Percentiles rank a stretch among this genome's conserved stretches.
Evolutionary conservation across 2,329 filamentous ascomycete species (phyloP).

Genomic region (Monosporascus sp.): DNA sequence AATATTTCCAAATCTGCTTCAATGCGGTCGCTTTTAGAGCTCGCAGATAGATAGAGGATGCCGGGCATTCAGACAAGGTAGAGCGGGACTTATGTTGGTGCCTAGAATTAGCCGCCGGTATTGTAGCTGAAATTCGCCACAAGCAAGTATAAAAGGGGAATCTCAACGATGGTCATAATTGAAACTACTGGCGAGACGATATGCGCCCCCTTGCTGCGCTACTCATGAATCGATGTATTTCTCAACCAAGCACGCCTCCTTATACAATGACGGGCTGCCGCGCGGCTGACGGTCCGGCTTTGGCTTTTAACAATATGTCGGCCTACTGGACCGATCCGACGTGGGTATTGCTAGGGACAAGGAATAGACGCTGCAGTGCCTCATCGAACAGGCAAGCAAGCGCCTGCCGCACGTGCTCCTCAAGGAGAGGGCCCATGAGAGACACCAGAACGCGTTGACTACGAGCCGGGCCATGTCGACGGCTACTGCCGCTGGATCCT

Average conservation of each 20-base stretch:
- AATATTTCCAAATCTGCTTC: no score
- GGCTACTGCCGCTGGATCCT: conserved; percentile 19
- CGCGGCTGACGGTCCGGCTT: conserved; percentile 5
- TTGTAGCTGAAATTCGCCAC: no score
- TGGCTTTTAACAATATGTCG: conserved; percentile 15
- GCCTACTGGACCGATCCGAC: conserved; percentile 15
- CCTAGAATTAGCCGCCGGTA: no score
- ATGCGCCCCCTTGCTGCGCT: no score
- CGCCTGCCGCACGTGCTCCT: conserved; percentile 14
- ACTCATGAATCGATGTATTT: no score
- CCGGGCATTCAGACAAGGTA: no score
- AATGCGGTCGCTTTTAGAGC: no score
- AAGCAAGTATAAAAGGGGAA: no score
- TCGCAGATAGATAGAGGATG: no score
- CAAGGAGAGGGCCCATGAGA: conserved; percentile 7
- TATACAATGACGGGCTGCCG: conserved; percentile 10
- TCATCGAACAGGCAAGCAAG: conserved; percentile 7
- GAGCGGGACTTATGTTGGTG: no score
- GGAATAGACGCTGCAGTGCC: conserved; percentile 5
- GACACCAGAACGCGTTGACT: conserved; percentile 18
- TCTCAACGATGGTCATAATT: no score
- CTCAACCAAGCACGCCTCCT: not conserved
- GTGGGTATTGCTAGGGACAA: conserved; percentile 8
- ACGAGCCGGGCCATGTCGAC: conserved; percentile 13
- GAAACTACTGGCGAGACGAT: no score